A percentile compares a stretch with the other conserved stretches of the same genome.
Conservation (phyloP, 2,329 filamentous ascomycete species). For the Ceratocystiopsis minuta region DNA sequence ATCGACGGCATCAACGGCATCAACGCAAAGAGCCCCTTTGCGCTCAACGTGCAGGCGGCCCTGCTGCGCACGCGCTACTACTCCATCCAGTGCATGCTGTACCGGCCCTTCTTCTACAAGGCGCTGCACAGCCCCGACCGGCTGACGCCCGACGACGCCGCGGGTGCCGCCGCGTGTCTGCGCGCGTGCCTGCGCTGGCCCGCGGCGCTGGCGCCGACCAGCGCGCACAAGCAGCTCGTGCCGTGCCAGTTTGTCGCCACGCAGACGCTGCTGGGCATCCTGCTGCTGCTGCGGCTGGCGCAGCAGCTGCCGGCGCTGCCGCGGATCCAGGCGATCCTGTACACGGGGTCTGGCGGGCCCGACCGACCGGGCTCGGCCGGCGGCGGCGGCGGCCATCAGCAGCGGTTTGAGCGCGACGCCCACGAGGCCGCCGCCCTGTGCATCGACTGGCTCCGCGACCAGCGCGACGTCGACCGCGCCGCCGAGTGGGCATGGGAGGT, state of each 20-base stretch:
- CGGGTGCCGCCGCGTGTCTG: conserved; percentile 37
- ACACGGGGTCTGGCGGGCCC: conserved; percentile 7
- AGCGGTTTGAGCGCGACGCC: conserved; percentile 30
- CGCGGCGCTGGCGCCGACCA: conserved; percentile 36
- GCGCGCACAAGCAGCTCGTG: conserved; percentile 37
- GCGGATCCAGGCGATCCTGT: conserved; percentile 29
- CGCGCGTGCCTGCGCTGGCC: conserved; percentile 42
- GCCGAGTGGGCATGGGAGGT: conserved; percentile 39
- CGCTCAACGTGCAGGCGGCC: conserved; percentile 37
- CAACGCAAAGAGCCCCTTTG: conserved; percentile 27
- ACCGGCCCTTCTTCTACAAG: conserved; percentile 41
- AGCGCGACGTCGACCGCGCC: conserved; percentile 33
- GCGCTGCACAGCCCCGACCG: conserved; percentile 37
- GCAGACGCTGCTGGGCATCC: conserved; percentile 40
- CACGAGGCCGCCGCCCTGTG: conserved; percentile 31
- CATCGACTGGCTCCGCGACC: conserved; percentile 40
- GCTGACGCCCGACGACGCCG: conserved; percentile 33
- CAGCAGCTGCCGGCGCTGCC: conserved; percentile 30
- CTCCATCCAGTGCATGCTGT: conserved; percentile 38
- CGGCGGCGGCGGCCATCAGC: conserved; percentile 10
- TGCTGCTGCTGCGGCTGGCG: conserved; percentile 37
- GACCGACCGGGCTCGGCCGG: conserved; percentile 12
- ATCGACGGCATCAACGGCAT: background rate
- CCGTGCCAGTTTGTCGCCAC: conserved; percentile 44
- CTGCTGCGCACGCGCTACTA: conserved; percentile 40